Conservation (phyloP, 768 basidiomycete genomes). For the Calocybe indica region DNA sequence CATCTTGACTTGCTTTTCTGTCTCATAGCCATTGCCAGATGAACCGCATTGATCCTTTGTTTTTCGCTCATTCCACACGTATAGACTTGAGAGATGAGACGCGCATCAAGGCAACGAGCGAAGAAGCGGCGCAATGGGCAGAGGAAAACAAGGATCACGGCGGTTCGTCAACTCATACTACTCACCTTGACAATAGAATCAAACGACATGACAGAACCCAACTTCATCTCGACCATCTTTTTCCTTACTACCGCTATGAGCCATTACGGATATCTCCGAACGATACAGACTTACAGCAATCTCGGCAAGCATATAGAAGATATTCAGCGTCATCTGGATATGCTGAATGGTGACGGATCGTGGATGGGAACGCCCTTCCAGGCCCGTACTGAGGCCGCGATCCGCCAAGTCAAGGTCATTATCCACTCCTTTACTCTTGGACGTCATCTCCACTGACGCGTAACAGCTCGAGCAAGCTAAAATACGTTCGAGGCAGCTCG, state of each 20-base stretch:
- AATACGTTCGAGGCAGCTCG: constrained; percentile 65
- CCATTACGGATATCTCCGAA: constrained; percentile 83
- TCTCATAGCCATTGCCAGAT: constrained; percentile 42
- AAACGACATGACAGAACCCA: constrained; percentile 41
- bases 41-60: constrained; percentile 84
- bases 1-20: neutral
- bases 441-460: neutral
- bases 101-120: constrained; percentile 85
- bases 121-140: constrained; percentile 76
- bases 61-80: constrained; percentile 65
- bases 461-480: constrained; percentile 61
- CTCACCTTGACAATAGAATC: no score
- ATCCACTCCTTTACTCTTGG: neutral
- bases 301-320: constrained; percentile 73
- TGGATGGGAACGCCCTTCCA: constrained; percentile 78
- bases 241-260: constrained; percentile 83
- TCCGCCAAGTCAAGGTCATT: constrained; percentile 72
- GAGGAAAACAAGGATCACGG: constrained; percentile 37
- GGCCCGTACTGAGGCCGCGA: constrained; percentile 69
- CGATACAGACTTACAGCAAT: constrained; percentile 71
- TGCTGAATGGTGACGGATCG: constrained; percentile 66
- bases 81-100: constrained; percentile 86
- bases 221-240: constrained; percentile 95
- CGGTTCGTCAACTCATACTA: constrained; percentile 25
- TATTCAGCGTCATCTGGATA: constrained; percentile 69